Base-by-base conservation (phyloP, 1,284 basidiomycete species). In the Hemileia vastatrix region DNA sequence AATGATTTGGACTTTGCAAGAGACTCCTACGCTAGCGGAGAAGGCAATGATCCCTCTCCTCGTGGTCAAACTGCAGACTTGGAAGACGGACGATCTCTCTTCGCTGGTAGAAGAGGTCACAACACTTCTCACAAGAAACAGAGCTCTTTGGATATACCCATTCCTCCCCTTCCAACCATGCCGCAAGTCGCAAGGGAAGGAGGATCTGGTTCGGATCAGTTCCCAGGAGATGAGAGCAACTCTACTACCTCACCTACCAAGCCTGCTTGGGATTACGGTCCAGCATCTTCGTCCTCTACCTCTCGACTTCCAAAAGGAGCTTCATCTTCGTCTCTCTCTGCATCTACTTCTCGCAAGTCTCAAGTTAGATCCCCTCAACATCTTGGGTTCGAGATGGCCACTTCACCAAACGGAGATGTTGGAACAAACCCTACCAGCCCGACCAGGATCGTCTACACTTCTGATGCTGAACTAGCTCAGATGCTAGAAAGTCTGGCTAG, bases 381-480 rank as follows among this genome's bases (percentile, higher is more conserved):
- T n/a, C 60, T 51, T 3, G 57, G 56, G 11, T 68, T 66, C 32
- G 59, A 66, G 31, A 59, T 65, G 54, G 67, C 67, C 11, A 67
- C 64, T 45, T 61, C 66, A 9, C 33, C 57, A 9, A n/a, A 33
- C 11, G 47, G 21, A 19, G 48, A 21, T 8, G 19, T 52, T 27
- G 13, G 60, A 49, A 1, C 21, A 11, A 36, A 18, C 21, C 21
- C 27, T 24, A 55, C 53, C 27, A 57, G 62, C 31, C 65, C 67
- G 0, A 72, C 70, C 4, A 58, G 69, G 2, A 71, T 72, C 60
- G 67, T 72, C 11, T 72, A 72, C 57, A 69, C 71, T 49, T 67
- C 64, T 33, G 71, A 72, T 57, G 67, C 69, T 11, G 70, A 72
- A 47, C 62, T 72, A 11, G 71, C 70, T 1, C 60, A 60, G 15